Evolutionary conservation across 2,329 filamentous ascomycete species (phyloP).

Genomic region (Intubia oerlemansii): DNA sequence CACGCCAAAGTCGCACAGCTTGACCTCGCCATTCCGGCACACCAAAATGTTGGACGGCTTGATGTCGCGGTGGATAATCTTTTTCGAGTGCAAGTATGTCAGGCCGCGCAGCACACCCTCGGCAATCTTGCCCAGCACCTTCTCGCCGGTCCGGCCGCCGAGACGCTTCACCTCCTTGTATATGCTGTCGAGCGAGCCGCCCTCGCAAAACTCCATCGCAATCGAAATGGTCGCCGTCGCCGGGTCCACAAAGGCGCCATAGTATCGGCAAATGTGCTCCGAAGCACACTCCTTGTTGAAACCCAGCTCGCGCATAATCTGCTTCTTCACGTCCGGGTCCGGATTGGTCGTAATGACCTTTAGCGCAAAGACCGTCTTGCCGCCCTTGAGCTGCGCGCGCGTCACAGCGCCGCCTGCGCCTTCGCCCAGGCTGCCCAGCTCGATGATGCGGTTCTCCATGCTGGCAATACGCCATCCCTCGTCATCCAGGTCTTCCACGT

Average conservation of each 20-base stretch:
- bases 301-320: constrained; percentile 85
- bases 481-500: constrained; percentile 89
- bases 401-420: constrained; percentile 93
- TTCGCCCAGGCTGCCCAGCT: constrained; percentile 78
- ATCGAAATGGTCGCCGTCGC: constrained; percentile 95
- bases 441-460: constrained; percentile 66
- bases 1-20: constrained; percentile 95
- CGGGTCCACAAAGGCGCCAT: constrained; percentile 89
- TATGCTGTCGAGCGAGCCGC: constrained; percentile 85
- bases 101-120: constrained; percentile 86
- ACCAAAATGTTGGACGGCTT: constrained; percentile 95
- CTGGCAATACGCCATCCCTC: constrained; percentile 90
- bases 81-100: constrained; percentile 84
- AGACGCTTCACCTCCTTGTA: constrained; percentile 95
- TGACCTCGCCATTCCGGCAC: constrained; percentile 80
- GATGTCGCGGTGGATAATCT: constrained; percentile 97
- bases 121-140: constrained; percentile 89
- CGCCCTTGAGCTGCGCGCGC: constrained; percentile 68
- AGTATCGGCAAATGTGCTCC: constrained; percentile 92
- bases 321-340: constrained; percentile 93
- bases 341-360: constrained; percentile 99
- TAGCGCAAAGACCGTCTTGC: constrained; percentile 85
- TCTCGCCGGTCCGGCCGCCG: constrained; percentile 85
- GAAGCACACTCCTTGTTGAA: constrained; percentile 98
- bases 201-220: constrained; percentile 98